phyloP scores from a whole-genome alignment of 495 filamentous ascomycete genomes.

The Podospora pseudocomata region DNA sequence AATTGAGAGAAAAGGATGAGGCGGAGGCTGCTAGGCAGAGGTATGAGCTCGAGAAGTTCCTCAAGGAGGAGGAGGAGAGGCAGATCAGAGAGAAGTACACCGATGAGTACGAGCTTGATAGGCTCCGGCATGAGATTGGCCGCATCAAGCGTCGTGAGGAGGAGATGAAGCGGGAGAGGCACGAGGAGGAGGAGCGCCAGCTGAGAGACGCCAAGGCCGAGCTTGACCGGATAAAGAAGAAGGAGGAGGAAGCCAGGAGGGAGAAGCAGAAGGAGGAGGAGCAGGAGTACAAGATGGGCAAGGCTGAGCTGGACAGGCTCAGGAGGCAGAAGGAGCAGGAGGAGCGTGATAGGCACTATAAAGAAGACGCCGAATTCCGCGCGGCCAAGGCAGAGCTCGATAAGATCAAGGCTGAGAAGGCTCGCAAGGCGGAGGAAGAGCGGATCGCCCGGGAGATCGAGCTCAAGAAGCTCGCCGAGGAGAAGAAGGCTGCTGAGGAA shows the following conservation, averaged over 20 bases:
- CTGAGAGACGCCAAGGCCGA: constrained; percentile 38
- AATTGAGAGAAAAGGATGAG: constrained; percentile 32
- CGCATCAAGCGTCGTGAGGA: constrained; percentile 33
- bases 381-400: constrained; percentile 47
- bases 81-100: constrained; percentile 28
- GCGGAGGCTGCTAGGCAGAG: constrained; percentile 41
- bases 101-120: constrained; percentile 31
- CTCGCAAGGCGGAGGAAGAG: constrained; percentile 44
- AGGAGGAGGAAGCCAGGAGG: constrained; percentile 28
- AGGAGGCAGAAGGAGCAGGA: constrained; percentile 39
- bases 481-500: constrained; percentile 46
- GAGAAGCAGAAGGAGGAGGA: constrained; percentile 33
- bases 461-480: constrained; percentile 56
- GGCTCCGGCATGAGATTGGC: constrained; percentile 26
- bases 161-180: constrained; percentile 23
- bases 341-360: constrained; percentile 38
- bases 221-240: constrained; percentile 44
- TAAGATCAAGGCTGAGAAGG: constrained; percentile 40
- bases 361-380: constrained; percentile 43
- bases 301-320: constrained; percentile 24
- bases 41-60: constrained; percentile 41
- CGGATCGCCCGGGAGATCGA: constrained; percentile 50
- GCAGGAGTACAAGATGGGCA: constrained; percentile 35
- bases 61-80: constrained; percentile 44
- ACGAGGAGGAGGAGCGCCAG: constrained; percentile 24